phyloP scores from a whole-genome alignment of 2,329 filamentous ascomycete genomes.

The Plenodomus lindquistii region DNA sequence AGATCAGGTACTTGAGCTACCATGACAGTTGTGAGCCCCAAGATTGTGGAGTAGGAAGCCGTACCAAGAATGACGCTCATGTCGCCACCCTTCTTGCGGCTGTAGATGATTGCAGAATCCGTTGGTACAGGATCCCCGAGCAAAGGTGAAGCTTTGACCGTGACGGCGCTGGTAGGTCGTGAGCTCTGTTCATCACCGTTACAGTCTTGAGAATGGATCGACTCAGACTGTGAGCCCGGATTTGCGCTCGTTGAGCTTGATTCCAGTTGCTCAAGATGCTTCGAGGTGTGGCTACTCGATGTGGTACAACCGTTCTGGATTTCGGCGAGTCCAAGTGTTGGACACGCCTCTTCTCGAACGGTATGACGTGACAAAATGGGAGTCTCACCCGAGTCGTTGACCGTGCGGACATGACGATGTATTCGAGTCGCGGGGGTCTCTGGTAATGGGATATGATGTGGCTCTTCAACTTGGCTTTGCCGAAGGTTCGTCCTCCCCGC shows the following conservation, averaged over 20 bases:
- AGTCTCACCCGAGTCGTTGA: constrained; percentile 24
- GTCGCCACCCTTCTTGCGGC: constrained; percentile 12
- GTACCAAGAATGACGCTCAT: constrained; percentile 14
- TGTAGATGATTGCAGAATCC: constrained; percentile 21
- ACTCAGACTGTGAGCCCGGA: background rate
- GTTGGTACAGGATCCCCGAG: constrained; percentile 5
- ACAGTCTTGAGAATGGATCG: background rate
- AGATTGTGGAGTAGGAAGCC: constrained; percentile 1
- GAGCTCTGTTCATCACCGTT: background rate
- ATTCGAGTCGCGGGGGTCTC: constrained; percentile 1
- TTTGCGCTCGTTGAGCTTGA: background rate
- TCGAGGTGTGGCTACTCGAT: background rate
- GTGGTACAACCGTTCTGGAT: too few relatives aligned
- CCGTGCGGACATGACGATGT: constrained; percentile 24
- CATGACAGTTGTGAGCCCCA: constrained; percentile 4
- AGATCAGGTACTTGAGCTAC: constrained; percentile 11
- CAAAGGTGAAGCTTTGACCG: constrained; percentile 13
- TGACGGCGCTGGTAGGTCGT: constrained; percentile 19
- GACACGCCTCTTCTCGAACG: background rate
- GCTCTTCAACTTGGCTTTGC: background rate
- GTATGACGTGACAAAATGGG: constrained; percentile 12
- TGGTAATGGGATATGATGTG: constrained; percentile 6
- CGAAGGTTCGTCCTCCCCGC: background rate
- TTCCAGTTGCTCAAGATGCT: background rate
- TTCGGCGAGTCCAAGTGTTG: too few relatives aligned